Base-by-base conservation (phyloP, 1,139 yeast genomes). In the Debaryomyces psychrophilus region DNA sequence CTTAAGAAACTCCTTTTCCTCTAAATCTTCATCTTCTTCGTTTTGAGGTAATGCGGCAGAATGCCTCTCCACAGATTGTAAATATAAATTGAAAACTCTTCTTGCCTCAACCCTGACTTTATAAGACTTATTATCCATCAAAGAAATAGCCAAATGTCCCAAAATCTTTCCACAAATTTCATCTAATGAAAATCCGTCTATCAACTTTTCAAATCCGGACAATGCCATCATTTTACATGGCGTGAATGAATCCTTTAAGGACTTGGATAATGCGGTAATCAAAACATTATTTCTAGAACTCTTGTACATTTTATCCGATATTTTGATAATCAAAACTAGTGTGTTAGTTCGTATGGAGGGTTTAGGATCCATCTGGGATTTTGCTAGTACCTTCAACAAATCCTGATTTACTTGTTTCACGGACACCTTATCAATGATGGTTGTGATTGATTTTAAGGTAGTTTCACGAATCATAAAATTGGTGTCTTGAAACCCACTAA, bases 351-450 rank as follows among this genome's bases (percentile, higher is more conserved):
- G 71, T 15, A 93, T 88, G 20, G 89, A 88, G 1, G 95, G 85
- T 48, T 85, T 85, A 2, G 84, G 81, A 60, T 93, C 99, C 63
- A 81, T 85, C 63, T 92, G 98, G 1, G 96, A 82, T 60, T 87
- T 89, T 1, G 98, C 98, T 48, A 93, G 69, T 42, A 83, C 78
- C 54, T 95, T 79, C 44, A 93, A 71, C 33, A 93, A 68, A 47
- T 93, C 98, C 57, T 90, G 92, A 60, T 93, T 93, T 42, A 92
- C 74, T 61, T 89, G 96, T 45, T 96, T 80, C 33, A 85, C 90
- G 0, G 89, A 76, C 3, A 93, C 75, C 55, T 83, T 83, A 25
- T 84, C 83, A 2, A 85, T 81, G 28, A 93, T 68, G 5, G 72
- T 67, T 2, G 85, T 76, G 6, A 90, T 80, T 1, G 92, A 81